Base-by-base conservation (phyloP, 1,284 basidiomycete species). In the Ustilago hordei region DNA sequence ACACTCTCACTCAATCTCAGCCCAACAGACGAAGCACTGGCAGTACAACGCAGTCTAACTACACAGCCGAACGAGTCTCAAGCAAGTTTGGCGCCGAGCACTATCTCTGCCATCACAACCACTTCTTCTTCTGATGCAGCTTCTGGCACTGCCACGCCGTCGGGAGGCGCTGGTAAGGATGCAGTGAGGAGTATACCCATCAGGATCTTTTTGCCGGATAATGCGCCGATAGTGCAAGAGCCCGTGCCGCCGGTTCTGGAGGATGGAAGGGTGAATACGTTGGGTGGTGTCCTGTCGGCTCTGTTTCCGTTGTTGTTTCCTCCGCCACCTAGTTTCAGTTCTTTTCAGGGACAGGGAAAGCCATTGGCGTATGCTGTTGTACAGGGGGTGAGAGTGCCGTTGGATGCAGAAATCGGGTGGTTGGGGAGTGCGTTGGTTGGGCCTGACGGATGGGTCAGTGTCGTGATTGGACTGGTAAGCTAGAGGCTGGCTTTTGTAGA, bases 321-420 rank as follows among this genome's bases (percentile, higher is more conserved):
- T 0, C 74, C 83, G 1, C 80, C 77, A 23, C 78, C 79, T 6
- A 70, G 80, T 50, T 82, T 82, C 34, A 71, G 74, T 43, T 68
- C 61, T 59, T 70, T 74, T 38, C 56, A 59, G 47, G 58, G 69
- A 15, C 65, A 67, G 19, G 69, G 75, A 2, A 80, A 85, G 8
- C 87, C 86, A 0, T 78, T 89, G 50, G 88, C 88, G 0, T 83
- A 86, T 82, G 90, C 93, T 0, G 86, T 98, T 55, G 89, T 95
- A 17, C 95, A 98, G 85, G 96, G 96, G 4, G 91, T 98, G n/a
- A 87, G 90, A 2, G 88, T 93, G 3, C 96, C 96, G 0, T 88
- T 91, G 17, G 95, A 97, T 52, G 89, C 94, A 1, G 95, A 98
- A 83, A 89, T 98, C 83, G 94, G 92, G 2, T 98, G 95, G 95